Conservation (phyloP, 2,329 filamentous ascomycete genomes). For the Amesomyces nigricolor region DNA sequence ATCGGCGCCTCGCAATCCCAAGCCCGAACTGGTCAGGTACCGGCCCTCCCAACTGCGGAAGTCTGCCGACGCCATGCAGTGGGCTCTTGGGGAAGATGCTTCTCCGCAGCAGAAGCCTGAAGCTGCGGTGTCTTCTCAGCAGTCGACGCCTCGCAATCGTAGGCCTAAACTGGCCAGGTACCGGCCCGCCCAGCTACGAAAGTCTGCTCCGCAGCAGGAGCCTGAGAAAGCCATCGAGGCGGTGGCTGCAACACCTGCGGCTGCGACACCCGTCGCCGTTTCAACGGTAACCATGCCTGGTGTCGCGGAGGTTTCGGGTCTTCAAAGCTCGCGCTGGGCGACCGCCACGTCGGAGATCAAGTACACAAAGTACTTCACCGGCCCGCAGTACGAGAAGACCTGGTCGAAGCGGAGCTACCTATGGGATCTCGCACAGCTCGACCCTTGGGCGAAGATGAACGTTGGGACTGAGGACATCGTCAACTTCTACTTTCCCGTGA, state of each 20-base stretch:
- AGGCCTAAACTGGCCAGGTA: too few relatives aligned
- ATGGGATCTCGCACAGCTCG: slow-evolving; percentile 13
- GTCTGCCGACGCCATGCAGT: slow-evolving; percentile 8
- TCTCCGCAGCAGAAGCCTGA: neutral
- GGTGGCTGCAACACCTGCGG: neutral
- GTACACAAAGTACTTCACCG: slow-evolving; percentile 15
- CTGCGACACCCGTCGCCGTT: neutral
- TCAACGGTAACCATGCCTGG: neutral
- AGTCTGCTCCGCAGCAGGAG: neutral
- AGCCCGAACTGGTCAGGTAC: neutral
- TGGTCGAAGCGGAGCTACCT: slow-evolving; percentile 13
- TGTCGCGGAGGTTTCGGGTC: slow-evolving; percentile 1
- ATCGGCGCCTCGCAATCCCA: too few relatives aligned
- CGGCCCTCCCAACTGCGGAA: neutral
- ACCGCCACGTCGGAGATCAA: neutral
- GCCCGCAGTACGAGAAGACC: slow-evolving; percentile 13
- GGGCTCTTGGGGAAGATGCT: slow-evolving; percentile 3
- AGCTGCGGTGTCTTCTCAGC: too few relatives aligned
- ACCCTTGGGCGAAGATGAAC: slow-evolving; percentile 5
- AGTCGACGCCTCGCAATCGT: too few relatives aligned
- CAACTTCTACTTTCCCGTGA: slow-evolving; percentile 10
- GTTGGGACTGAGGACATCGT: slow-evolving; percentile 4
- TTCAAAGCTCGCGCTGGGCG: slow-evolving; percentile 18
- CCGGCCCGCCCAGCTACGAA: too few relatives aligned
- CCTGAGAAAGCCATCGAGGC: neutral